Percentiles rank a stretch among this genome's conserved stretches.
These are phyloP conservation scores for Kuraishia ogatae DNA, from an alignment of 805 yeast genomes.

Conservation along the genomic window DNA sequence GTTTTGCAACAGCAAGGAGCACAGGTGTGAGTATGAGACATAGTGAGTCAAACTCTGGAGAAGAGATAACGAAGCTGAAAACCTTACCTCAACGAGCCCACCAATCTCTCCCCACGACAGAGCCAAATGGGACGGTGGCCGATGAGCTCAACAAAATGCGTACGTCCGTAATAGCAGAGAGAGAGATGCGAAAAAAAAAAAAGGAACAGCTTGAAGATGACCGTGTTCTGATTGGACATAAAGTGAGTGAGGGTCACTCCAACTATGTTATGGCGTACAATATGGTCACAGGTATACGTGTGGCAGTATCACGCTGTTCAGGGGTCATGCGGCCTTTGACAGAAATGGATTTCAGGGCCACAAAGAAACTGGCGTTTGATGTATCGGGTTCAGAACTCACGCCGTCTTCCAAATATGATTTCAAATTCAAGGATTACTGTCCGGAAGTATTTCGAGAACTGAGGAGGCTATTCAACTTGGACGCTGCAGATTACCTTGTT, in stretches of 20 bases:
- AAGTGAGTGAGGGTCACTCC: slow-evolving; percentile 86
- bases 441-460: slow-evolving; percentile 91
- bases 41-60: neutral
- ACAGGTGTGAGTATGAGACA: neutral
- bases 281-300: slow-evolving; percentile 95
- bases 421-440: slow-evolving; percentile 92
- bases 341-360: slow-evolving; percentile 60
- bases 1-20: neutral
- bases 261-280: slow-evolving; percentile 92
- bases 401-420: slow-evolving; percentile 91
- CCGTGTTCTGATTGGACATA: slow-evolving; percentile 63
- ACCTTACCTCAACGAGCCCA: neutral
- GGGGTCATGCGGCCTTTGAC: slow-evolving; percentile 70
- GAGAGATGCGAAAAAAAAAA: slow-evolving; percentile 32
- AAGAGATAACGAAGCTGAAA: neutral
- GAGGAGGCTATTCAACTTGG: slow-evolving; percentile 72
- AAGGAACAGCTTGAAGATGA: slow-evolving; percentile 39
- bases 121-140: slow-evolving; percentile 5
- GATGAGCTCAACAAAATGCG: slow-evolving; percentile 44
- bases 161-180: slow-evolving; percentile 33
- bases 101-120: neutral
- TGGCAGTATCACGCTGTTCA: slow-evolving; percentile 87
- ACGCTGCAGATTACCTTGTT: slow-evolving; percentile 91
- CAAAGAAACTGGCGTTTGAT: slow-evolving; percentile 81
- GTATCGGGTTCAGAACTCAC: slow-evolving; percentile 81